Base-by-base conservation (phyloP, 805 yeast genomes). In the Torulaspora indica region DNA sequence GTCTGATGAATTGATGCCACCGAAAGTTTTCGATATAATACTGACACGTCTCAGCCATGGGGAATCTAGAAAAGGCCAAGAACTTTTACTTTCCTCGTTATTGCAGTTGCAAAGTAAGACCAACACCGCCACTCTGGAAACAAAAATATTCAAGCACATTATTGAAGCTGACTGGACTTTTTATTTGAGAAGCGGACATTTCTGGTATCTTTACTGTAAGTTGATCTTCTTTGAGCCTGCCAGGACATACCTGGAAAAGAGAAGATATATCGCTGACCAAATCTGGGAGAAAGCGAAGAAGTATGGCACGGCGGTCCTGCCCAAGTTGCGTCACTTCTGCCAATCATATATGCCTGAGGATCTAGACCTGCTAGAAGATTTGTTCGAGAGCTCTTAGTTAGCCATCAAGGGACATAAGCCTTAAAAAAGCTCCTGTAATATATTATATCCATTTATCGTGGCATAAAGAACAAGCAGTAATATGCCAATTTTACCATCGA, bases 401-500 rank as follows among this genome's bases (percentile, higher is more conserved):
- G 29, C 12, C 29, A 14, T 20, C 22, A 20, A 20, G 22, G 13
- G 29, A 12, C 7, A 9, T n/a, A 10, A 10, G 18, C 20, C 20
- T 38, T 38, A 45, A 13, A 18, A 36, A 28, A 50, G 32, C 32
- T 56, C 61, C n/a, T 48, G 23, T 35, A 39, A 52, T 9, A 60
- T 40, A 47, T 58, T 61, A 13, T 54, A 32, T 9, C 41, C 34
- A 6, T 56, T 56, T 8, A 55, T 43, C 3, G 44, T 10, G 10
- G 42, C 35, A 45, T 62, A 62, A 9, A 57, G 46, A 9, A 45
- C 15, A 28, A 63, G 33, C 30, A 61, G 48, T 12, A 53, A 15
- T 2, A 38, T n/a, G 12, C 81, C 79, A 18, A 75, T 64, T 18
- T 56, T 57, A 38, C 64, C 59, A 48, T 71, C 70, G 46, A 77